A percentile compares a stretch with the other conserved stretches of the same genome.
These are phyloP conservation scores for Petunia secreta DNA, from an alignment of 257 asterid genomes.

Conservation along the genomic window DNA sequence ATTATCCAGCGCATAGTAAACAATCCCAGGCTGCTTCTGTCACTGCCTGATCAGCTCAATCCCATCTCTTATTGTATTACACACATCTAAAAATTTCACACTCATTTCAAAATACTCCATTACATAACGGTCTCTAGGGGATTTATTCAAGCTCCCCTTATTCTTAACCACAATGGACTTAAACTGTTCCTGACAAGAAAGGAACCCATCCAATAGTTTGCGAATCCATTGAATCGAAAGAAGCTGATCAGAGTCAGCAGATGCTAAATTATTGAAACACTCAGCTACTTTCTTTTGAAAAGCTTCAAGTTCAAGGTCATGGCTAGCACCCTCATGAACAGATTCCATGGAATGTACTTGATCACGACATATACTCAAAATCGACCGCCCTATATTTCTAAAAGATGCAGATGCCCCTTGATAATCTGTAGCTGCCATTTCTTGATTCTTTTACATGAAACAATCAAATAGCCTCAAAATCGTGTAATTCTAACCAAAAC, in stretches of 20 bases:
- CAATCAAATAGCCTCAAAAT: background rate
- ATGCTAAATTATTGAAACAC: conserved; percentile 45
- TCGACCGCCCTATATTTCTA: conserved; percentile 38
- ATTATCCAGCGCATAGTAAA: conserved; percentile 54
- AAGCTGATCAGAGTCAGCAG: conserved; percentile 46
- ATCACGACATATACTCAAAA: conserved; percentile 50
- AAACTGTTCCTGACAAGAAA: conserved; percentile 68
- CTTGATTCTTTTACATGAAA: conserved; percentile 20
- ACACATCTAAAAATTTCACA: conserved; percentile 68
- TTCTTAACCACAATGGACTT: conserved; percentile 45
- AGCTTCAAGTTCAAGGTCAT: conserved; percentile 50
- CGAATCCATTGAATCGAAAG: conserved; percentile 69
- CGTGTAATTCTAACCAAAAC: background rate
- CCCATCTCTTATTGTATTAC: conserved; percentile 77
- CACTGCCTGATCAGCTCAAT: conserved; percentile 65
- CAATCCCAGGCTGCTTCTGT: conserved; percentile 71
- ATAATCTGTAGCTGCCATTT: conserved; percentile 28
- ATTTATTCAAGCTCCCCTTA: conserved; percentile 31
- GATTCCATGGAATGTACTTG: conserved; percentile 60
- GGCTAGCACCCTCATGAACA: conserved; percentile 34
- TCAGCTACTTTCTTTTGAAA: conserved; percentile 63
- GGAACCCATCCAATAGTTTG: conserved; percentile 56
- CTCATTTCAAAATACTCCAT: conserved; percentile 66
- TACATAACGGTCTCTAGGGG: conserved; percentile 50
- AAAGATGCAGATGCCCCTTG: conserved; percentile 25